Evolutionary conservation across 176 grass and related monocot genomes (phyloP).

Genomic region (Oryza longistaminata): DNA sequence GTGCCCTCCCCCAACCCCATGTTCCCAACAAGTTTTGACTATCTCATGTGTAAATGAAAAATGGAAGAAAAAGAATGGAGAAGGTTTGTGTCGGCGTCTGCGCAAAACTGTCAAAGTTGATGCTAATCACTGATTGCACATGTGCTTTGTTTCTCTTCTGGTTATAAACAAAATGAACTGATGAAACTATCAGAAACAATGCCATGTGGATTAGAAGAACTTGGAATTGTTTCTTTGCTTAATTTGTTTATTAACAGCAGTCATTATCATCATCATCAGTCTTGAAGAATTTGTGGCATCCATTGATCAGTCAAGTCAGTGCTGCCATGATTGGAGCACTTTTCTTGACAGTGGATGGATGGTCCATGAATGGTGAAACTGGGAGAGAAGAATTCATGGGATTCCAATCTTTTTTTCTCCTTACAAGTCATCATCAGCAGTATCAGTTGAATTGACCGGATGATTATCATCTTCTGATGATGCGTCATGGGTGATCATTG

Average conservation of each 20-base stretch:
- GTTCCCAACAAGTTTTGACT: conserved; percentile 49
- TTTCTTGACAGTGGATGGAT: conserved; percentile 9
- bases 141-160: not conserved
- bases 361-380: conserved; percentile 1
- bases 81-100: conserved; percentile 31
- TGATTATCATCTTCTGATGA: not conserved
- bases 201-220: not conserved
- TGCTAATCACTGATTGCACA: conserved; percentile 10
- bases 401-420: not conserved
- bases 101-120: conserved; percentile 1
- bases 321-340: conserved; percentile 9
- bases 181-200: not conserved
- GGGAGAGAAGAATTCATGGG: not conserved
- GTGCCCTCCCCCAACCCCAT: conserved; percentile 19
- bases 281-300: not conserved
- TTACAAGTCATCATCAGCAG: not conserved
- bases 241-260: not conserved
- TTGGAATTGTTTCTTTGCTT: conserved; percentile 1
- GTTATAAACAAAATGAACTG: not conserved
- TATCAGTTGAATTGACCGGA: conserved; percentile 2
- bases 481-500: not conserved
- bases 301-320: not conserved
- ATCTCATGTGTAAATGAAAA: conserved; percentile 55
- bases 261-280: not conserved
- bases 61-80: conserved; percentile 32